Percentiles rank a stretch among this genome's conserved stretches.
phyloP scores from a whole-genome alignment of 2,329 filamentous ascomycete species.

The Teratosphaeria gauchensis region DNA sequence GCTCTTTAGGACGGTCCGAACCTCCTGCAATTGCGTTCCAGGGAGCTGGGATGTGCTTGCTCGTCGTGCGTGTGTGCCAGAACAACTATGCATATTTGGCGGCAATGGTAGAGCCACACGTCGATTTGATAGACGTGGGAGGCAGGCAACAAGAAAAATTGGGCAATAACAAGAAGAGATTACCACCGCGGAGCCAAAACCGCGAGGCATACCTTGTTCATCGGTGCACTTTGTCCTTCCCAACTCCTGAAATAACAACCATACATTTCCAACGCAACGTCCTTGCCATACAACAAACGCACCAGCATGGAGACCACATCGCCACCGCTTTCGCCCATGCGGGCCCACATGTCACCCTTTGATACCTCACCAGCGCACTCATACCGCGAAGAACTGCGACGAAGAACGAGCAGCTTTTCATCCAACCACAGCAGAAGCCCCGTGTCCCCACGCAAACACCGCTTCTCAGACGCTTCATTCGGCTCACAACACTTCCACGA shows the following conservation, averaged over 20 bases:
- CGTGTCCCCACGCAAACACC: conserved; percentile 31
- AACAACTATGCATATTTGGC: too few relatives aligned
- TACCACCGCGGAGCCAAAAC: background rate
- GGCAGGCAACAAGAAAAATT: background rate
- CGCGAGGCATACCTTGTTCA: background rate
- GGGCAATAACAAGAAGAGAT: background rate
- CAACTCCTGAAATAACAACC: background rate
- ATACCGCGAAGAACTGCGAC: conserved; percentile 20
- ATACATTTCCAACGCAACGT: background rate
- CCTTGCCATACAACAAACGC: background rate
- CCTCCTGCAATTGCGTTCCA: too few relatives aligned
- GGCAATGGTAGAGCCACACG: too few relatives aligned
- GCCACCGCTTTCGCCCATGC: conserved; percentile 33
- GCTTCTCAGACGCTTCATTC: conserved; percentile 25
- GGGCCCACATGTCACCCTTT: conserved; percentile 33
- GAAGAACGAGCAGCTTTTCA: conserved; percentile 33
- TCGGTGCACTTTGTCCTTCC: background rate
- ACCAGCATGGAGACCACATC: conserved; percentile 24
- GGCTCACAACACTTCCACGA: conserved; percentile 30
- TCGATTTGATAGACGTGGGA: too few relatives aligned
- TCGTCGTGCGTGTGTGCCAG: too few relatives aligned
- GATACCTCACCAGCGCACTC: conserved; percentile 32
- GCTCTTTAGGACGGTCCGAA: too few relatives aligned
- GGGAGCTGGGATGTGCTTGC: too few relatives aligned
- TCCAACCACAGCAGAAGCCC: conserved; percentile 33